Base-by-base conservation (phyloP, 2,329 filamentous ascomycete genomes). In the Scedosporium dehoogii region DNA sequence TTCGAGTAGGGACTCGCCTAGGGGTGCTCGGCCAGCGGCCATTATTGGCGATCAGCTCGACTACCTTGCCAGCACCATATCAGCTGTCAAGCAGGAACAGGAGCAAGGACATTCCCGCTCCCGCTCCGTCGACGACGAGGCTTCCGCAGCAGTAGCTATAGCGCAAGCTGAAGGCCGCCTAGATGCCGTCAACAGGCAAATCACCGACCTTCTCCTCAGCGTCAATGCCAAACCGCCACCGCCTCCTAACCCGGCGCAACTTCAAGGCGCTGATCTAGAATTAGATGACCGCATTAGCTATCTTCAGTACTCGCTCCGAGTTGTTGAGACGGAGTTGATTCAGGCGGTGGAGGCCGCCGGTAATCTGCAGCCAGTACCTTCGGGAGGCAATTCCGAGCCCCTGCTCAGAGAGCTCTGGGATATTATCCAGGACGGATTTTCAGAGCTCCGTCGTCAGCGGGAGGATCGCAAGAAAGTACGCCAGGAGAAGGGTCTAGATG, bases 251-350 rank as follows among this genome's bases (percentile, higher is more conserved):
- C 74, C 80, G 3, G 78, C 59, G 16, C 25, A 55, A 48, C 29
- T 61, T 10, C 46, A 38, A 14, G 27, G 46, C 1, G 48, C 80
- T 1, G 81, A 81, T 4, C 78, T 80, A 55, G 82, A 81, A 27
- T 73, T 90, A 5, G 81, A 88, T 57, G 82, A 85, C 27, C 91
- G 94, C 67, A 75, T 92, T 51, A 75, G 79, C 57, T 90, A 90
- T 68, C 78, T 92, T 65, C 82, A 89, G 65, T 78, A 84, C 29
- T 82, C 81, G 2, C 73, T 91, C 59, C 77, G 79, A 48, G 75
- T 75, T 6, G 69, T 85, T 3, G 79, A 81, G 59, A 68, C 72
- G 6, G 76, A 80, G 58, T 65, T 82, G n/a, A 69, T 71, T 21
- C 74, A 71, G 48, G 73, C 71, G 38, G 65, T 71, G 21, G 70